These are phyloP conservation scores for Edaphochlamys debaryana DNA, from an alignment of 139 green algal genomes.

Conservation along the genomic window DNA sequence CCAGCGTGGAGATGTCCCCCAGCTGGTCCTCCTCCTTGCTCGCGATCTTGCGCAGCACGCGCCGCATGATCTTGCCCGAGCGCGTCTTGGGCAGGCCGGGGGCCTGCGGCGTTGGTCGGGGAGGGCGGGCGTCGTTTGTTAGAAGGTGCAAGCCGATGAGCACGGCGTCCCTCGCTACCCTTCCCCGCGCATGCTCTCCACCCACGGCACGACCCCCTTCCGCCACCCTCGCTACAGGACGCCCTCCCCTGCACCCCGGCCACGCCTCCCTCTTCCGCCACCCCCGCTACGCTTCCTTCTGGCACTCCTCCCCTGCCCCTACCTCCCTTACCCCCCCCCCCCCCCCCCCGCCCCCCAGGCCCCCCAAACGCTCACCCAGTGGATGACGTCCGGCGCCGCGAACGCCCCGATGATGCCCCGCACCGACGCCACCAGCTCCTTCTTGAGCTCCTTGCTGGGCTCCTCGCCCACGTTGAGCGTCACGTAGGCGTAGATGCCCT, in stretches of 20 bases:
- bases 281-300: no score
- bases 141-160: no score
- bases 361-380: slow-evolving; percentile 71
- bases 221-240: no score
- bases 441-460: slow-evolving; percentile 6
- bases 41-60: slow-evolving; percentile 90
- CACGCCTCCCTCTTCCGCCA: no score
- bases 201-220: no score
- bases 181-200: no score
- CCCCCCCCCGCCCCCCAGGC: background rate
- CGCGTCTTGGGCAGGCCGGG: slow-evolving; percentile 89
- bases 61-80: slow-evolving; percentile 91
- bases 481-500: slow-evolving; percentile 97
- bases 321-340: no score
- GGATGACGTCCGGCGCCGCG: slow-evolving; percentile 95
- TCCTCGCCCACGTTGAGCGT: slow-evolving; percentile 68
- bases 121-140: no score
- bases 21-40: slow-evolving; percentile 71
- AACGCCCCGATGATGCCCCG: slow-evolving; percentile 82
- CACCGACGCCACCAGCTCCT: slow-evolving; percentile 57
- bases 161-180: no score
- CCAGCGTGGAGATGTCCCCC: slow-evolving; percentile 83
- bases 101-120: slow-evolving; percentile 75
- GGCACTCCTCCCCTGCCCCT: no score
- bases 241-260: no score